Evolutionary conservation across 2,329 filamentous ascomycete species (phyloP).

Genomic region (Sclerotinia subarctica): DNA sequence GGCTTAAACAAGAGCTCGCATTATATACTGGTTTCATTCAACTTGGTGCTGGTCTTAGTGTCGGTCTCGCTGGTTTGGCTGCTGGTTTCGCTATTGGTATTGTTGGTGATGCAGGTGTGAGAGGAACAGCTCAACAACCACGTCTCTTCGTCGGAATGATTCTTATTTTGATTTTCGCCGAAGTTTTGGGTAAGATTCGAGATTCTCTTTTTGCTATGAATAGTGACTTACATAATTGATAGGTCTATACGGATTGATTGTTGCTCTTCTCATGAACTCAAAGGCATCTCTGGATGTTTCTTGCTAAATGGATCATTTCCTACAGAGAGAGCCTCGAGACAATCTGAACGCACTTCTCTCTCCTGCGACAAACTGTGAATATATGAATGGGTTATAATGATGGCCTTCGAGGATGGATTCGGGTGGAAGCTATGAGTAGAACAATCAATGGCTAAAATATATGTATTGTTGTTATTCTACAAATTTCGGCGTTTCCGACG

Average conservation of each 20-base stretch:
- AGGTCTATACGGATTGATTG: constrained; percentile 99
- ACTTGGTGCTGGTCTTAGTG: constrained; percentile 76
- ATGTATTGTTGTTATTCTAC: constrained; percentile 35
- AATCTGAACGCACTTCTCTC: constrained; percentile 33
- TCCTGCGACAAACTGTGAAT: constrained; percentile 33
- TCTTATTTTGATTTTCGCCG: constrained; percentile 80
- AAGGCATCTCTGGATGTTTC: constrained; percentile 66
- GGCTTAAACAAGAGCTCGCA: constrained; percentile 66
- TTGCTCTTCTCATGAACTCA: constrained; percentile 99
- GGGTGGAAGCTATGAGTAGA: constrained; percentile 26
- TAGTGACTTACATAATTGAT: constrained; percentile 33
- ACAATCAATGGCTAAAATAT: constrained; percentile 33
- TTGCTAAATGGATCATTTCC: constrained; percentile 49
- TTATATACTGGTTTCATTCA: constrained; percentile 84
- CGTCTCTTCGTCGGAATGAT: constrained; percentile 76
- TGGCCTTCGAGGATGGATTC: constrained; percentile 31
- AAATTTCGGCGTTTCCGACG: constrained; percentile 37
- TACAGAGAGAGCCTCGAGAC: constrained; percentile 33
- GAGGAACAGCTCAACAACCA: constrained; percentile 71
- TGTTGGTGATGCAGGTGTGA: constrained; percentile 83
- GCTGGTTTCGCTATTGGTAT: constrained; percentile 86
- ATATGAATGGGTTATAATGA: constrained; percentile 29
- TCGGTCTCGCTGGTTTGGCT: constrained; percentile 79
- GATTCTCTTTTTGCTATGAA: background rate
- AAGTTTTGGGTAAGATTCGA: constrained; percentile 68